phyloP scores from a whole-genome alignment of 2,329 filamentous ascomycete species.

The Fusarium illudens region DNA sequence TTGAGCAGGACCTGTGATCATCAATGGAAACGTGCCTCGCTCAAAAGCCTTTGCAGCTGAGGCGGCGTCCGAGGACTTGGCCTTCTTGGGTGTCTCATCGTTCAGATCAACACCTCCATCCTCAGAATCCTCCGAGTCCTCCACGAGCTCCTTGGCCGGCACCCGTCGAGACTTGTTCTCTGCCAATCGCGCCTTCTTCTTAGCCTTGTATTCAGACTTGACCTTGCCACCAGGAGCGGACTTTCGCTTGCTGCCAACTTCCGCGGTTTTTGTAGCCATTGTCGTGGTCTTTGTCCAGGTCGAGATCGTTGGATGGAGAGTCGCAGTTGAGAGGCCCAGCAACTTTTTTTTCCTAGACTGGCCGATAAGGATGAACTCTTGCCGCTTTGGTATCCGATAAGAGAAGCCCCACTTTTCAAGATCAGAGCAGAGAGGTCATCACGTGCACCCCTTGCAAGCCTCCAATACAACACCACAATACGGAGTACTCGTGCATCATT shows the following conservation, averaged over 20 bases:
- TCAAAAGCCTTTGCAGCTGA: conserved; percentile 53
- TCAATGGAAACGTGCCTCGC: conserved; percentile 48
- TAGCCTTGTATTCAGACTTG: conserved; percentile 53
- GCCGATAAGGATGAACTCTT: conserved; percentile 29
- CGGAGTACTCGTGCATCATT: no score
- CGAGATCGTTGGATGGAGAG: conserved; percentile 24
- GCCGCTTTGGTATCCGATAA: conserved; percentile 29
- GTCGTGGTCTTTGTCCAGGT: conserved; percentile 20
- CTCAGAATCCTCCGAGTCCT: conserved; percentile 60
- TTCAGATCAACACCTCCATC: conserved; percentile 62
- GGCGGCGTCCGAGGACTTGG: conserved; percentile 44
- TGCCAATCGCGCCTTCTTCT: conserved; percentile 65
- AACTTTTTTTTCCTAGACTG: conserved; percentile 40
- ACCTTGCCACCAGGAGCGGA: conserved; percentile 55
- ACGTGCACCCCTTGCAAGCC: conserved; percentile 9
- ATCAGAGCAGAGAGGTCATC: background rate
- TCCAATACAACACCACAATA: background rate
- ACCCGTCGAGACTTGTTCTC: conserved; percentile 46
- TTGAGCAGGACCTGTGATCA: background rate
- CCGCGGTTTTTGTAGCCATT: conserved; percentile 61
- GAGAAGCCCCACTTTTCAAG: conserved; percentile 6
- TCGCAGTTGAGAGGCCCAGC: conserved; percentile 27
- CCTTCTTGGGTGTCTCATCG: conserved; percentile 50
- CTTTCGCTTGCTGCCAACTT: conserved; percentile 66
- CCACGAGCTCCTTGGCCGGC: conserved; percentile 52